Conservation (phyloP, 2,329 filamentous ascomycete genomes). For the Neospermospora avenae region DNA sequence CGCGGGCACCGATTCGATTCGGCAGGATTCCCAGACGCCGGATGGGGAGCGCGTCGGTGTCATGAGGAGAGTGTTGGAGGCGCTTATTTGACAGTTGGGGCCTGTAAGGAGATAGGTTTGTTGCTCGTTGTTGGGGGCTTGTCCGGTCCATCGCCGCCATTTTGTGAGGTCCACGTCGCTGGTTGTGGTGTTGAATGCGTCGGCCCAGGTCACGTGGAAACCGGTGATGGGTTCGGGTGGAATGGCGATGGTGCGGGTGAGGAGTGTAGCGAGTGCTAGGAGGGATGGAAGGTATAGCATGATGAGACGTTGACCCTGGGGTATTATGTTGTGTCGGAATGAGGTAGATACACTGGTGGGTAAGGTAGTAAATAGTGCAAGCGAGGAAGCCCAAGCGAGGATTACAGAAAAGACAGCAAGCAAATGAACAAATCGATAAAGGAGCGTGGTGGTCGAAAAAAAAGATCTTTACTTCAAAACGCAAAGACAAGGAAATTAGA, state of each 20-base stretch:
- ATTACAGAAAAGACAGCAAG: too few relatives aligned
- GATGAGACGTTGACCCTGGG: conserved; percentile 29
- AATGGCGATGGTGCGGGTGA: conserved; percentile 15
- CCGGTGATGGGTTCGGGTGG: conserved; percentile 12
- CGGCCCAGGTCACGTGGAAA: conserved; percentile 24
- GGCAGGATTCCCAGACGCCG: conserved; percentile 28
- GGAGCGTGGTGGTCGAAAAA: background rate
- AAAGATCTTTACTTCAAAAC: background rate
- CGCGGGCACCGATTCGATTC: conserved; percentile 18
- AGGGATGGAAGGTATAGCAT: conserved; percentile 6
- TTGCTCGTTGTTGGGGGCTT: conserved; percentile 23
- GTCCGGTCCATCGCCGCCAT: conserved; percentile 20
- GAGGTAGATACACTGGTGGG: too few relatives aligned
- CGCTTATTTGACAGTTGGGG: conserved; percentile 19
- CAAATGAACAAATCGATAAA: background rate
- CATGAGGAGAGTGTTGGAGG: conserved; percentile 19
- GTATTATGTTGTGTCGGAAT: background rate
- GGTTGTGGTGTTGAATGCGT: conserved; percentile 16
- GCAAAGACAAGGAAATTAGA: background rate
- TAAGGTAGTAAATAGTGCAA: background rate
- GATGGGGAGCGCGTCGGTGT: conserved; percentile 15
- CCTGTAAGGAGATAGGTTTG: conserved; percentile 20
- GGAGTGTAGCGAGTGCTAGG: background rate
- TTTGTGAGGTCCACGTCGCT: conserved; percentile 13
- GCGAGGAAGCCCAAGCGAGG: background rate